Evolutionary conservation across 768 basidiomycete species (phyloP).

Genomic region (Auriscalpium microsporum): DNA sequence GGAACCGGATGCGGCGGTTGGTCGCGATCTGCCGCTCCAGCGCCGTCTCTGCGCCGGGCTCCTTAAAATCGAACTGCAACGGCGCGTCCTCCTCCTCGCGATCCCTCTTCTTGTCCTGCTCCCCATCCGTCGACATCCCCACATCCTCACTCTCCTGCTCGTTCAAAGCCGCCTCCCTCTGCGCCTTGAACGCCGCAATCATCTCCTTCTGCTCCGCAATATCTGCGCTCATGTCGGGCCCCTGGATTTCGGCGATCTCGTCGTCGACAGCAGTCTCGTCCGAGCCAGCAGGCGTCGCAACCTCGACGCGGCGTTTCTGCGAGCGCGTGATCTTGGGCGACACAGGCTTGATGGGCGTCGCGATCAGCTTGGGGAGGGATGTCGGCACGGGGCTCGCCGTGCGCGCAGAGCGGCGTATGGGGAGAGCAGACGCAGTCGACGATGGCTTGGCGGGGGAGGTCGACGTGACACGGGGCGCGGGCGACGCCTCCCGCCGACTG

Average conservation of each 20-base stretch:
- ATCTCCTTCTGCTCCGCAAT: constrained; percentile 71
- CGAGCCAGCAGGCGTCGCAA: constrained; percentile 41
- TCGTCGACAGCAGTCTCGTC: constrained; percentile 62
- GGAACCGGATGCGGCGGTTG: constrained; percentile 56
- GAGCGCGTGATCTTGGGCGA: constrained; percentile 27
- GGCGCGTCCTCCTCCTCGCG: constrained; percentile 48
- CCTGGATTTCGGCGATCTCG: constrained; percentile 41
- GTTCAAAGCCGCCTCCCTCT: constrained; percentile 36
- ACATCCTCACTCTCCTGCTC: constrained; percentile 15
- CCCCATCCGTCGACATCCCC: constrained; percentile 12
- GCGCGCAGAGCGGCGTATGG: constrained; percentile 35
- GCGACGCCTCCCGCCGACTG: constrained; percentile 52
- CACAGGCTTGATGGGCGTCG: constrained; percentile 23
- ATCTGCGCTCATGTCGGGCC: constrained; percentile 58
- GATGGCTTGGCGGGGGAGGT: constrained; percentile 10
- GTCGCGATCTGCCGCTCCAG: constrained; percentile 49
- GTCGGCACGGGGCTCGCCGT: constrained; percentile 30
- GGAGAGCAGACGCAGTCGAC: constrained; percentile 7
- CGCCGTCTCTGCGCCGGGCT: constrained; percentile 40
- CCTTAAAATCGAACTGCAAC: constrained; percentile 57
- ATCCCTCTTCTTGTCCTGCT: constrained; percentile 33
- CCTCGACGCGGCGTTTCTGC: constrained; percentile 29
- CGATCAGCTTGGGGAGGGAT: constrained; percentile 32
- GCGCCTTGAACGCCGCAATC: constrained; percentile 62
- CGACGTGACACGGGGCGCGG: constrained; percentile 36